These are phyloP conservation scores for Dactylella cylindrospora DNA, from an alignment of 2,329 filamentous ascomycete genomes.

Conservation along the genomic window DNA sequence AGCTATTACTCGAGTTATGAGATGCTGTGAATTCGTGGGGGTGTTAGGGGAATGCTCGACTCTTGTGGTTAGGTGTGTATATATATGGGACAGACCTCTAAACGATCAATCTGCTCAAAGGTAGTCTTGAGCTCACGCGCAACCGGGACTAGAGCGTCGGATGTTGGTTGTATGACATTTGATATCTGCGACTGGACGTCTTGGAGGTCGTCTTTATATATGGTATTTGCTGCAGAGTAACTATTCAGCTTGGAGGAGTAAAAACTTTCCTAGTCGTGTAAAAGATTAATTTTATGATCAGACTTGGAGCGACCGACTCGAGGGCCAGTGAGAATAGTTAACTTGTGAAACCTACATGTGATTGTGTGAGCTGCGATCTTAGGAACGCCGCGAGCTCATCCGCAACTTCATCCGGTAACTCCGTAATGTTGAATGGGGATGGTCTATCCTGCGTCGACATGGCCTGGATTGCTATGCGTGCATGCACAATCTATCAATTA, in stretches of 20 bases:
- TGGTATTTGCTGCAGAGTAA: constrained; percentile 10
- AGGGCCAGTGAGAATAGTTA: too few species aligned
- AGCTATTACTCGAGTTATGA: constrained; percentile 44
- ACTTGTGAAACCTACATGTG: constrained; percentile 22
- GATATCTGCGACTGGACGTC: constrained; percentile 47
- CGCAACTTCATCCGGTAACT: constrained; percentile 25
- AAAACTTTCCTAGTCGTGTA: constrained; percentile 19
- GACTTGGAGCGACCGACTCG: too few species aligned
- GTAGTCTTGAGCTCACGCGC: constrained; percentile 46
- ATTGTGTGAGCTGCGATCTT: constrained; percentile 14
- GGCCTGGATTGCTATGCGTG: not conserved
- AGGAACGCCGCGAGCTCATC: constrained; percentile 38
- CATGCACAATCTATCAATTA: not conserved
- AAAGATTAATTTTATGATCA: not conserved
- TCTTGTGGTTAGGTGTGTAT: not conserved
- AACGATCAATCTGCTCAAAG: constrained; percentile 48
- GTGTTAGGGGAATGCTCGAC: not conserved
- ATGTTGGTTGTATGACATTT: constrained; percentile 48
- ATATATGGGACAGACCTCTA: constrained; percentile 44
- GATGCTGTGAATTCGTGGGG: constrained; percentile 11
- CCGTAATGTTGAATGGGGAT: constrained; percentile 15
- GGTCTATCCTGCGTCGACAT: not conserved
- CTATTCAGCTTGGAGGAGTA: constrained; percentile 14
- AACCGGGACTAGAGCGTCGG: constrained; percentile 46
- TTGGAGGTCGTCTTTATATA: constrained; percentile 33